A percentile compares a stretch with the other conserved stretches of the same genome.
Conservation (phyloP, 176 grass and related monocot genomes). For the Musa beccarii region DNA sequence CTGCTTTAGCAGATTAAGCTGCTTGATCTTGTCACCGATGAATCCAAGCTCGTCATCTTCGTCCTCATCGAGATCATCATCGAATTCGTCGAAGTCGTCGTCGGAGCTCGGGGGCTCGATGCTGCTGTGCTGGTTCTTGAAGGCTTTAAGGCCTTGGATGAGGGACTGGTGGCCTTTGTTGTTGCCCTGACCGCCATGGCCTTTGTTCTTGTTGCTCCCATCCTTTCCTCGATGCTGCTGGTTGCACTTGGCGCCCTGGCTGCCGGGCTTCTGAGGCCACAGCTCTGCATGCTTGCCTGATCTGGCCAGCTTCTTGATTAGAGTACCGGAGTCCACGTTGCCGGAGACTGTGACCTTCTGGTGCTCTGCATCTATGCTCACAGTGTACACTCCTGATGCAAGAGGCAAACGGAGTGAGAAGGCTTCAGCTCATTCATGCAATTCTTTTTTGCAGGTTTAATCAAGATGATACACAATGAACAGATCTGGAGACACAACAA, state of each 20-base stretch:
- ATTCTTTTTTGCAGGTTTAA: no score
- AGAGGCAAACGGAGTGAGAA: background rate
- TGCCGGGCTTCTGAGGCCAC: slow-evolving; percentile 61
- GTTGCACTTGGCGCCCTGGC: slow-evolving; percentile 38
- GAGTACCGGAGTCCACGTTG: slow-evolving; percentile 49
- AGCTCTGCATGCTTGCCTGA: slow-evolving; percentile 87
- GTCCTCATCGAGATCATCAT: slow-evolving; percentile 24
- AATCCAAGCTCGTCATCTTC: slow-evolving; percentile 55
- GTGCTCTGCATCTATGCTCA: slow-evolving; percentile 75
- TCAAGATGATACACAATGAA: background rate
- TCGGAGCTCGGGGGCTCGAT: slow-evolving; percentile 47
- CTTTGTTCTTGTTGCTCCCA: slow-evolving; percentile 35
- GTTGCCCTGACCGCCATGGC: slow-evolving; percentile 29
- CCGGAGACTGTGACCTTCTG: slow-evolving; percentile 82
- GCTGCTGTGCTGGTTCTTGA: slow-evolving; percentile 81
- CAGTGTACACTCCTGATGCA: slow-evolving; percentile 75
- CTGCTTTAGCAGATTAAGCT: slow-evolving; percentile 32
- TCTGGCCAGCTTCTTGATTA: slow-evolving; percentile 77
- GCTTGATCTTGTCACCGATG: slow-evolving; percentile 61
- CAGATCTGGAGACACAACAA: background rate
- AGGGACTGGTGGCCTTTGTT: slow-evolving; percentile 26
- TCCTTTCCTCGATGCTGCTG: slow-evolving; percentile 45
- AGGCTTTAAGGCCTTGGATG: slow-evolving; percentile 80
- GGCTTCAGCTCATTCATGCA: no score
- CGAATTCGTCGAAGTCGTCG: slow-evolving; percentile 25